Conservation (phyloP, 352 stramenopile species). For the Globisporangium yorkense region DNA sequence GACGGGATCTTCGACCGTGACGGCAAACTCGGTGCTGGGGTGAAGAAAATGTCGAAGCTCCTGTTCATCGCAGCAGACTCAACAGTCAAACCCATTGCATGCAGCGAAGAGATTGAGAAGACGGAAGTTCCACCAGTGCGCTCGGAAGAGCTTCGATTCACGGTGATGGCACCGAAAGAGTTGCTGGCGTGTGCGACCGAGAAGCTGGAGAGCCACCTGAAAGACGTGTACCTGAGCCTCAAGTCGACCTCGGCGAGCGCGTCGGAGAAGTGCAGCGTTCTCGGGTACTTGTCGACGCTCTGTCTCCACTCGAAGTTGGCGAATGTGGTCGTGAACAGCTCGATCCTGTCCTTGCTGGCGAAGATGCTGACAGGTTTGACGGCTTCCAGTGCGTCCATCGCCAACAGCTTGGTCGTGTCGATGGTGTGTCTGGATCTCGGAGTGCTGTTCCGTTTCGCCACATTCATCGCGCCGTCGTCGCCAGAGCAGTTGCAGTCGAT, state of each 20-base stretch:
- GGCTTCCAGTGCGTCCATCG: not conserved
- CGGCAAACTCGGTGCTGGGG: slow-evolving; percentile 21
- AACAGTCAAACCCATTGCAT: slow-evolving; percentile 54
- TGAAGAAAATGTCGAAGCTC: slow-evolving; percentile 45
- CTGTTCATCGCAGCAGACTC: slow-evolving; percentile 58
- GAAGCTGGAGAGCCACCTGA: slow-evolving; percentile 59
- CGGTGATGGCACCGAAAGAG: slow-evolving; percentile 24
- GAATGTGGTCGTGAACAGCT: slow-evolving; percentile 83
- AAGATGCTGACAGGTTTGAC: slow-evolving; percentile 29
- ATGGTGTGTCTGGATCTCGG: slow-evolving; percentile 59
- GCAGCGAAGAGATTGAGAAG: slow-evolving; percentile 42
- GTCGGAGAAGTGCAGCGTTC: slow-evolving; percentile 35
- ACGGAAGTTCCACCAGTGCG: slow-evolving; percentile 21
- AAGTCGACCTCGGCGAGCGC: slow-evolving; percentile 25
- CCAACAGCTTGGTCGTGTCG: slow-evolving; percentile 17
- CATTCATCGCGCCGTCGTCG: slow-evolving; percentile 58
- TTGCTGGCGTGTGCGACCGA: slow-evolving; percentile 42
- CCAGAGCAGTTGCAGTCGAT: slow-evolving; percentile 49
- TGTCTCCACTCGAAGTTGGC: slow-evolving; percentile 50
- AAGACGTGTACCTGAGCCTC: slow-evolving; percentile 67
- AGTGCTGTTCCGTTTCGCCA: slow-evolving; percentile 62
- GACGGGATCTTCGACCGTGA: slow-evolving; percentile 26
- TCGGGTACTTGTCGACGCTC: slow-evolving; percentile 56
- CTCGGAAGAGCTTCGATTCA: slow-evolving; percentile 31
- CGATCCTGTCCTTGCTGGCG: slow-evolving; percentile 55